Percentiles rank a stretch among this genome's conserved stretches.
Evolutionary conservation across 106 monocot species (phyloP).

Genomic region (Platanthera zijinensis): DNA sequence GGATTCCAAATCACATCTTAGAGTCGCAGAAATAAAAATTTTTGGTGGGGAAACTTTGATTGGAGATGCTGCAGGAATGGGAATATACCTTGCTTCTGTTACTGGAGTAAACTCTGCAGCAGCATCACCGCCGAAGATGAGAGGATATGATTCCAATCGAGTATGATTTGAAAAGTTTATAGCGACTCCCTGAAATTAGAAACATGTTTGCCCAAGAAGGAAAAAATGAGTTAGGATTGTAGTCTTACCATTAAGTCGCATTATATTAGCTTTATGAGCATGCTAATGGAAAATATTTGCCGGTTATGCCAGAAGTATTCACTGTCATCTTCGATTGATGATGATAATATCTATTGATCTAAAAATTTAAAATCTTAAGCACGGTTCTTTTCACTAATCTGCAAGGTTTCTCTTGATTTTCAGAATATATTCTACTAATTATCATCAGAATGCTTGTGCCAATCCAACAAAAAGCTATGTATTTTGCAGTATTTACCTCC

Average conservation of each 20-base stretch:
- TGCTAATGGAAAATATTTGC: constrained; percentile 5
- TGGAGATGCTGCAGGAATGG: background rate
- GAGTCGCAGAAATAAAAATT: too few relatives aligned
- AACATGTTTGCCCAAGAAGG: background rate
- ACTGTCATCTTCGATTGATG: background rate
- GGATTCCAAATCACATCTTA: too few relatives aligned
- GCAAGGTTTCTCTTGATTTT: background rate
- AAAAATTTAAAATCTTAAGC: background rate
- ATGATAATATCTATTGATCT: background rate
- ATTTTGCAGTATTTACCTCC: constrained; percentile 36
- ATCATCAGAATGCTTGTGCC: background rate
- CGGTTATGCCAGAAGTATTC: background rate
- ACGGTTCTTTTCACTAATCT: background rate
- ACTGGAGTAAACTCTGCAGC: constrained; percentile 67
- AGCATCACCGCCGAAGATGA: constrained; percentile 60
- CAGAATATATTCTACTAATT: background rate
- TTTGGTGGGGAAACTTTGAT: background rate
- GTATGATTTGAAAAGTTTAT: constrained; percentile 92
- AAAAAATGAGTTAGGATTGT: background rate
- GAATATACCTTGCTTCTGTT: constrained; percentile 70
- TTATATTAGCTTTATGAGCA: background rate
- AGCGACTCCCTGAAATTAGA: constrained; percentile 45
- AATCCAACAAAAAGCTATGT: background rate
- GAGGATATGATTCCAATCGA: constrained; percentile 38
- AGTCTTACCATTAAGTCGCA: background rate